Conservation (phyloP, 371 early-diverging fungal species). For the Mortierella polycephala region DNA sequence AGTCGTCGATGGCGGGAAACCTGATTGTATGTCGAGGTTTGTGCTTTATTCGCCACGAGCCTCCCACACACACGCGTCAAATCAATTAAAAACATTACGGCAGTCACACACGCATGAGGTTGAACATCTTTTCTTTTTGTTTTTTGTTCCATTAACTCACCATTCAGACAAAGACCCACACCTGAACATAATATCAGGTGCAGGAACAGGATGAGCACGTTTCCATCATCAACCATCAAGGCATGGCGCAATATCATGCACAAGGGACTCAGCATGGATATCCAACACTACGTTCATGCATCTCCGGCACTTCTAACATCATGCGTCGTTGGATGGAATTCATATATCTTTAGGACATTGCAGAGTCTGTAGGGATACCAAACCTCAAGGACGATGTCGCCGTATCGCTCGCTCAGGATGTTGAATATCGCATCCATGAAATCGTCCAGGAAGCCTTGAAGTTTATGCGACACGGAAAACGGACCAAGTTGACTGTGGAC, state of each 20-base stretch:
- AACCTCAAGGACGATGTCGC: slow-evolving; percentile 95
- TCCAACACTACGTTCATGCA: no score
- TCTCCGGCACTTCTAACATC: background rate
- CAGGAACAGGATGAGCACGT: slow-evolving; percentile 37
- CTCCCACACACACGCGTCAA: background rate
- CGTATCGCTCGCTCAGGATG: slow-evolving; percentile 91
- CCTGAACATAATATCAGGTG: background rate
- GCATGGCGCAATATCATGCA: slow-evolving; percentile 8
- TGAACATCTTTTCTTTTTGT: no score
- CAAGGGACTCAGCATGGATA: no score
- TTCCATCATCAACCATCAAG: slow-evolving; percentile 54
- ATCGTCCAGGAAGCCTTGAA: slow-evolving; percentile 97
- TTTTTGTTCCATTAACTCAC: background rate
- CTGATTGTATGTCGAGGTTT: background rate
- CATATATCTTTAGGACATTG: slow-evolving; percentile 70
- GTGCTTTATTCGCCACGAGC: background rate
- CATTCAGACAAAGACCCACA: background rate
- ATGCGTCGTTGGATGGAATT: background rate
- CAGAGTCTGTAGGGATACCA: slow-evolving; percentile 92
- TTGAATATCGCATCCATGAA: slow-evolving; percentile 97
- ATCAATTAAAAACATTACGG: background rate
- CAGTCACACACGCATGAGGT: no score
- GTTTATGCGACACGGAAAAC: slow-evolving; percentile 97
- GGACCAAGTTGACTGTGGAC: slow-evolving; percentile 87
- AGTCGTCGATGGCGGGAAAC: background rate